Conservation (phyloP, 768 basidiomycete species). For the Clathrus columnatus region DNA sequence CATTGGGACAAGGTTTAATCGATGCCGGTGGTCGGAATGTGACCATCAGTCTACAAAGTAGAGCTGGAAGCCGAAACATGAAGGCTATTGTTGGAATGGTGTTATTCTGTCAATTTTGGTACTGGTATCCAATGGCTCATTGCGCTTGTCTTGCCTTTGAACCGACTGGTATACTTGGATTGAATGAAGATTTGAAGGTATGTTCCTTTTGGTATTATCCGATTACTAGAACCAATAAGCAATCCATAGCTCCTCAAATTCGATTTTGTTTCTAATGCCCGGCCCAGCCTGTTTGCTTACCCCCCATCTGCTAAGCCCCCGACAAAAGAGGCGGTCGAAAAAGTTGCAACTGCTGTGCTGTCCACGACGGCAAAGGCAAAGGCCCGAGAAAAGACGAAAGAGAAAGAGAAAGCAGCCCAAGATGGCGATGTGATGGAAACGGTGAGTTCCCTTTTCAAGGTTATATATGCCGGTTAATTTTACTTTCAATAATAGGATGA, state of each 20-base stretch:
- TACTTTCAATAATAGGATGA: constrained; percentile 35
- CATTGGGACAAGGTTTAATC: constrained; percentile 91
- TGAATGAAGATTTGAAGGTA: constrained; percentile 81
- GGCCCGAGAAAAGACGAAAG: constrained; percentile 79
- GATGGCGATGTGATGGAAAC: constrained; percentile 79
- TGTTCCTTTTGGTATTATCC: constrained; percentile 14
- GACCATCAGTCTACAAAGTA: constrained; percentile 87
- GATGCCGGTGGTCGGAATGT: constrained; percentile 97
- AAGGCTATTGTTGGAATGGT: constrained; percentile 97
- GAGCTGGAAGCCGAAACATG: constrained; percentile 88
- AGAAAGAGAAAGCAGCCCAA: constrained; percentile 53
- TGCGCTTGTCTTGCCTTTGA: constrained; percentile 88
- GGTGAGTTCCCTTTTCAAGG: constrained; percentile 34
- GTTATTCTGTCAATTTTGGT: constrained; percentile 99
- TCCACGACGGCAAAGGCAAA: constrained; percentile 97
- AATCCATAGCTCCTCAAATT: constrained; percentile 78
- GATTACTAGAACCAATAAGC: not conserved
- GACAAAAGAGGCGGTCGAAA: constrained; percentile 85
- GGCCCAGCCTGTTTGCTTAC: constrained; percentile 89
- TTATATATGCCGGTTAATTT: not conserved
- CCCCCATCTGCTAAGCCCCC: constrained; percentile 78
- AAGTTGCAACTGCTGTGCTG: constrained; percentile 89
- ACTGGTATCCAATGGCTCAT: constrained; percentile 98
- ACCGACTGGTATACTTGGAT: constrained; percentile 89
- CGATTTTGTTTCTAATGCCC: constrained; percentile 83